Conservation (phyloP, 2,329 filamentous ascomycete genomes). For the Monosporascus sp. region DNA sequence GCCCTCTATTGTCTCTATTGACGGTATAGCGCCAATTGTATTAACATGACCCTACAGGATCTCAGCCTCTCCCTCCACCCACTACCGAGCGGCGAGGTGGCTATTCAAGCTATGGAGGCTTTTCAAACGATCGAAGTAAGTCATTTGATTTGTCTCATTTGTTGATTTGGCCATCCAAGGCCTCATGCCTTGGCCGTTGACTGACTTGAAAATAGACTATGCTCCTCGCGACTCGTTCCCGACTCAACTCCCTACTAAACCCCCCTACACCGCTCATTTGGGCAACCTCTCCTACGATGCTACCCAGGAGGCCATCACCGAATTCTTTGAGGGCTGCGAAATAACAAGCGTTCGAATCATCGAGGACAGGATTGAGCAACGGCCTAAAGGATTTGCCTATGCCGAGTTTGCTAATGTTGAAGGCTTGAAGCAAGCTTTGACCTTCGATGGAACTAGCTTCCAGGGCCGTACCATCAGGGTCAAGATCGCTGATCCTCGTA, state of each 20-base stretch:
- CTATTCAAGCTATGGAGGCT: constrained; percentile 22
- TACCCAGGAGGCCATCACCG: constrained; percentile 72
- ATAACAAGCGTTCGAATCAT: constrained; percentile 92
- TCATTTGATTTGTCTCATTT: neutral
- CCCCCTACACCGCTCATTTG: constrained; percentile 91
- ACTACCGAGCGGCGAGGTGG: constrained; percentile 18
- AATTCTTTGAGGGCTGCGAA: constrained; percentile 80
- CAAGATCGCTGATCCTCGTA: constrained; percentile 97
- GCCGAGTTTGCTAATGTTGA: constrained; percentile 88
- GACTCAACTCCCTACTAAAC: constrained; percentile 71
- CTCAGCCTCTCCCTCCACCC: constrained; percentile 49
- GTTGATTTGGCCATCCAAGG: neutral
- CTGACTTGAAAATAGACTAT: constrained; percentile 40
- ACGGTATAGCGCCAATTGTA: neutral
- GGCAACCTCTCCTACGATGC: constrained; percentile 97
- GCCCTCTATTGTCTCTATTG: constrained; percentile 28
- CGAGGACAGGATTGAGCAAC: constrained; percentile 88
- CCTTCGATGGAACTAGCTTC: constrained; percentile 74
- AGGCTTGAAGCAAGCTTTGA: constrained; percentile 84
- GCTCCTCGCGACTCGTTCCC: constrained; percentile 70
- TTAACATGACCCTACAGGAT: constrained; percentile 35
- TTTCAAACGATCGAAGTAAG: constrained; percentile 29
- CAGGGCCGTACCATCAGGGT: constrained; percentile 87
- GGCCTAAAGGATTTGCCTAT: constrained; percentile 97
- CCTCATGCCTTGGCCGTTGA: constrained; percentile 2